Evolutionary conservation across 495 filamentous ascomycete species (phyloP), one percentile per base, ranked within the genome.

Genomic region (Aspergillus ellipticus): DNA sequence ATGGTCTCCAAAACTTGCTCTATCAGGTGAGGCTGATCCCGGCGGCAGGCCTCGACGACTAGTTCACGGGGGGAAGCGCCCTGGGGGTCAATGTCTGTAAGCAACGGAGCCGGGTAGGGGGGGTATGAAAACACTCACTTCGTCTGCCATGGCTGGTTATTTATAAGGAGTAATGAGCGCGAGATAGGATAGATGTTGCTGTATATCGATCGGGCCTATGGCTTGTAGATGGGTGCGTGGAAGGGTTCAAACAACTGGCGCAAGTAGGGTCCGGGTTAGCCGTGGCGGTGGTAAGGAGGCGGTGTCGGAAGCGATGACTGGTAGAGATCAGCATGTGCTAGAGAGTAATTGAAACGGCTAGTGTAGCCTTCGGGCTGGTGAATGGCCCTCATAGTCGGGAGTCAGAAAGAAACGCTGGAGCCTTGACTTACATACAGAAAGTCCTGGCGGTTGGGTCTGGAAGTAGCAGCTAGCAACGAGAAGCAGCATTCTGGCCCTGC

Each of bases 11-110:
- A 63, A 20, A 86, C 77, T 57, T 85, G 79, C 59, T 79, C 66
- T 53, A 99, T 84, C 42, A 99, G 84, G 41, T 89, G 85, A 58
- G 84, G 83, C 72, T 97, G 96, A 77, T 97, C 89, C 55, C 94
- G 85, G 31, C 94, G 90, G 73, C 87, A 92, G 63, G 95, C 89
- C 77, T 96, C 94, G 70, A 99, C 85, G 54, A 97, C 82, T 60
- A 87, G 83, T 71, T 99, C 95, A 63, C 81, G 74, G 11, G 85
- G 83, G 48, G 89, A 88, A 55, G 95, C 94, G 69, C 94, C 94
- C 90, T 97, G 46, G 56, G 51, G 53, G 54, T 47, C 24, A 42
- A 51, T 52, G n/a, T 13, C n/a, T 49, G 29, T 57, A 56, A 66
- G 54, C 45, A 29, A 48, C 57, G 63, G 39, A 41, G 45, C 21